Percentiles rank a stretch among this genome's conserved stretches.
phyloP scores from a whole-genome alignment of 2,329 filamentous ascomycete species.

The Hirsutella thompsonii region DNA sequence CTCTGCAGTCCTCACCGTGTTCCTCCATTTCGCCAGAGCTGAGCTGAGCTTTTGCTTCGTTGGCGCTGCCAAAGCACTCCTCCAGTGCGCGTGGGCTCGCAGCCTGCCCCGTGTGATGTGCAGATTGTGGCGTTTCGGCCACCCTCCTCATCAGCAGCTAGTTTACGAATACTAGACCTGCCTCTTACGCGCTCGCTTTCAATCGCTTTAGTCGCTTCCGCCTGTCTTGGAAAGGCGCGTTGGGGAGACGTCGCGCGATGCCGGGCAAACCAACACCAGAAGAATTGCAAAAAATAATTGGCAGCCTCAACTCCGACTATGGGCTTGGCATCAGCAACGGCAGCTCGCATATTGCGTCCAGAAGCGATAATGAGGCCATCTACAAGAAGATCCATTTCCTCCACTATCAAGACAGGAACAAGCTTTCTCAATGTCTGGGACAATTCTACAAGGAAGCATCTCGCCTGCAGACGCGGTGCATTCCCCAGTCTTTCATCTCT shows the following conservation, averaged over 20 bases:
- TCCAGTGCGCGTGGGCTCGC: no score
- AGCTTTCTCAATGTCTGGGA: no score
- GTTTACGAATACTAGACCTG: no score
- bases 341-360: constrained; percentile 12
- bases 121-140: no score
- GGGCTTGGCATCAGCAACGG: constrained; percentile 11
- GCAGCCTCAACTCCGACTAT: constrained; percentile 13
- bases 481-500: no score
- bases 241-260: not conserved
- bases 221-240: no score
- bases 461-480: no score
- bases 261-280: not conserved
- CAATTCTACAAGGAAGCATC: no score
- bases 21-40: not conserved
- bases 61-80: not conserved
- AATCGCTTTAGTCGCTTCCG: no score
- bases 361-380: constrained; percentile 11
- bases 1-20: not conserved
- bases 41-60: not conserved
- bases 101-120: not conserved
- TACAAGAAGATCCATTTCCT: constrained; percentile 10
- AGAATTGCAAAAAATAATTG: constrained; percentile 11
- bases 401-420: constrained; percentile 4
- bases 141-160: no score
- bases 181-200: no score